Evolutionary conservation across 192 early-diverging fungal species (phyloP), one percentile per base, ranked within the genome.

Genomic region (Chytriomyces confervae): DNA sequence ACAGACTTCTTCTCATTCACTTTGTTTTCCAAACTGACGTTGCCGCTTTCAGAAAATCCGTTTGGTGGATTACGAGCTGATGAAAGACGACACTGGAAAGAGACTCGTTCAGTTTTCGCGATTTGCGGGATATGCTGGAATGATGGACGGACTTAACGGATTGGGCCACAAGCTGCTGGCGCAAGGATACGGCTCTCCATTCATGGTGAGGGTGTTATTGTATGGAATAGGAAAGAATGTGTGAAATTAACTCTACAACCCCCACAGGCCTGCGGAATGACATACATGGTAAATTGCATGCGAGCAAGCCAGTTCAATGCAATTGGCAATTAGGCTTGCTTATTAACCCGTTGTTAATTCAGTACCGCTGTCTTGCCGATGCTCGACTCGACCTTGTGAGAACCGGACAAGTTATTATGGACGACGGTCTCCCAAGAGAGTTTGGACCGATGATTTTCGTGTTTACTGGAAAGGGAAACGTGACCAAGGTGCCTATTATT

Each of bases 51-150:
- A 93, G 92, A 90, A 89, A 70, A 94, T 98, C 76, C 91, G 93
- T 7, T 83, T 99, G 61, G 94, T 98, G 61, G 97, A 99, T 85
- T 99, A 99, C 77, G 97, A 99, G 82, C 88, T 98, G 50, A 90
- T 99, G 90, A 91, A 89, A 6, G 89, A 98, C 74, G 91, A 91
- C 11, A 61, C 83, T 20, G 78, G 79, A 49, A 89, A 91, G 68
- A 92, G 97, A 10, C 82, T 96, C 53, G 96, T 99, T 23, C 88
- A 94, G 61, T 99, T 99, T 86, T 95, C 95, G 67, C 92, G 88
- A 53, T 94, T 95, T 70, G 97, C 97, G 1, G 97, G 97, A 8
- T 95, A 96, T 70, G 96, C 96, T 13, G 97, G 78, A 24, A 69
- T 97, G 91, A 91, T 99, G 72, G 96, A 99, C 68, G 89, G 91